Evolutionary conservation across 352 stramenopile species (phyloP).

Genomic region (Globisporangium takayamanum): DNA sequence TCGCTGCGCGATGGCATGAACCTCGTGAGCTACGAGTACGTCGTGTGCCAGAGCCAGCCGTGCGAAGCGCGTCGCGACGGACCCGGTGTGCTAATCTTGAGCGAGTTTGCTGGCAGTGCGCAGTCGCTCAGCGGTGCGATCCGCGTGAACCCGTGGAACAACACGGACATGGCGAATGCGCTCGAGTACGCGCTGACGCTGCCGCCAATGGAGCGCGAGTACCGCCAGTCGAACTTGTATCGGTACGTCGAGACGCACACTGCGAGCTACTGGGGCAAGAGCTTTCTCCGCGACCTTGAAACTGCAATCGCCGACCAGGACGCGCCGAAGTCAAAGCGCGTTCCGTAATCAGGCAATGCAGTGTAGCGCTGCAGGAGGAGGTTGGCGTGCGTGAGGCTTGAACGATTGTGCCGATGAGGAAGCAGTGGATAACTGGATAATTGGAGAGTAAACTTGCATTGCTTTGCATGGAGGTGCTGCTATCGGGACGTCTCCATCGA

Average conservation of each 20-base stretch:
- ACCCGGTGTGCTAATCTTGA: slow-evolving; percentile 81
- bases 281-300: slow-evolving; percentile 68
- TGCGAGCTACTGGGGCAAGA: slow-evolving; percentile 72
- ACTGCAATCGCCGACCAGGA: slow-evolving; percentile 32
- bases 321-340: slow-evolving; percentile 30
- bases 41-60: slow-evolving; percentile 71
- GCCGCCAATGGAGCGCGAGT: slow-evolving; percentile 71
- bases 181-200: slow-evolving; percentile 83
- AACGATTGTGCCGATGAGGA: too few species aligned
- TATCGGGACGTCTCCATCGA: too few species aligned
- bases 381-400: too few species aligned
- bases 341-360: slow-evolving; percentile 25
- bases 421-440: too few species aligned
- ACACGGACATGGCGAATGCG: slow-evolving; percentile 71
- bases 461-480: too few species aligned
- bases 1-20: slow-evolving; percentile 89
- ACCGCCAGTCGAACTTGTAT: slow-evolving; percentile 86
- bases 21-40: slow-evolving; percentile 85
- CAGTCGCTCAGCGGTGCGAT: slow-evolving; percentile 85
- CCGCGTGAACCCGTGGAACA: slow-evolving; percentile 87
- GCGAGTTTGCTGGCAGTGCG: slow-evolving; percentile 85
- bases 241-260: slow-evolving; percentile 85
- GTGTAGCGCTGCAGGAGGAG: too few species aligned
- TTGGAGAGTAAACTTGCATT: too few species aligned
- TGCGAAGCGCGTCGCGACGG: slow-evolving; percentile 29